phyloP scores from a whole-genome alignment of 495 filamentous ascomycete species.

The Xylaria scruposa region DNA sequence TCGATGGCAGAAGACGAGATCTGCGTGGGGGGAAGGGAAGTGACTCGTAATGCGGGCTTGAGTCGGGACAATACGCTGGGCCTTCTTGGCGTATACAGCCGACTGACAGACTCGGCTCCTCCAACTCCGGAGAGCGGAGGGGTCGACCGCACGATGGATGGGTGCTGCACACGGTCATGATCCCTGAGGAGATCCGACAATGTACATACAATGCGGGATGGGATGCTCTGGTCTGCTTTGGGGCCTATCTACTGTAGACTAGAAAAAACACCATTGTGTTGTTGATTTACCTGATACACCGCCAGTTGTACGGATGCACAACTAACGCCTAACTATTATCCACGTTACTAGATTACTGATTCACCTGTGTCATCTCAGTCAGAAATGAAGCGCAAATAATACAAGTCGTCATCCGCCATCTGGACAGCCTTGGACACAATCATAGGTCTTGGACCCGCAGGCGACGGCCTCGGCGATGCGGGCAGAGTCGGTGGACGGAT shows the following conservation, averaged over 20 bases:
- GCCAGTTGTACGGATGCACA: not conserved
- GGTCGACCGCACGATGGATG: slow-evolving; percentile 1
- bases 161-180: not conserved
- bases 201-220: not conserved
- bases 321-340: not conserved
- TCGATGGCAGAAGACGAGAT: not conserved
- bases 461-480: slow-evolving; percentile 11
- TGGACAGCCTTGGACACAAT: not conserved
- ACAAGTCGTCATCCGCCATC: not conserved
- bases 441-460: slow-evolving; percentile 9
- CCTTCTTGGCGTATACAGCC: not conserved
- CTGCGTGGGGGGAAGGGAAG: not conserved
- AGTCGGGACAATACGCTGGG: slow-evolving; percentile 5
- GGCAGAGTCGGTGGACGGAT: not conserved
- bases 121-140: slow-evolving; percentile 1
- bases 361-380: not conserved
- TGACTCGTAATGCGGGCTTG: not conserved
- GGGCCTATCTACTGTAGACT: not conserved
- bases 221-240: not conserved
- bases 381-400: not conserved
- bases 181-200: not conserved
- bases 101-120: not conserved
- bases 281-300: not conserved
- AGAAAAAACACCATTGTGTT: no score
- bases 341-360: not conserved